Percentiles rank a stretch among this genome's conserved stretches.
Evolutionary conservation across 1,139 yeast genomes (phyloP).

Genomic region (Kazachstania sp.): DNA sequence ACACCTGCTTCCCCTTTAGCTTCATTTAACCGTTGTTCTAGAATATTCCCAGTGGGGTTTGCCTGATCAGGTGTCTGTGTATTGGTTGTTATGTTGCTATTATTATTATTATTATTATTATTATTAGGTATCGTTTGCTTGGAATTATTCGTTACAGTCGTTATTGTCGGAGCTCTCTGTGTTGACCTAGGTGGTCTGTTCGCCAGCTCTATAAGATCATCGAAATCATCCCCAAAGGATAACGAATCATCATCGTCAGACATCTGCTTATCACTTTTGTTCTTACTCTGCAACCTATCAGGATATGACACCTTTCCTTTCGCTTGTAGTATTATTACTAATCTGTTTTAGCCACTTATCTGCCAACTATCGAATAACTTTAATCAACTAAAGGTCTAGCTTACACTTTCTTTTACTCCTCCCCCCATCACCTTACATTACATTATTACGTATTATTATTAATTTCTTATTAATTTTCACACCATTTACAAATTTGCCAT

Average conservation of each 20-base stretch:
- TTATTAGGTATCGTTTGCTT: neutral
- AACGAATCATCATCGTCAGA: constrained; percentile 5
- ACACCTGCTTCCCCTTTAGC: constrained; percentile 77
- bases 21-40: constrained; percentile 32
- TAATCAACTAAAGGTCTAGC: too few species aligned
- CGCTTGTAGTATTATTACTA: too few species aligned
- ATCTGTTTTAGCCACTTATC: neutral
- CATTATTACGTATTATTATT: too few species aligned
- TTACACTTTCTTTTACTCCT: too few species aligned
- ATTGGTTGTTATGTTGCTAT: neutral
- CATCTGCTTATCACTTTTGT: constrained; percentile 1
- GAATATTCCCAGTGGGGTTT: neutral
- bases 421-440: too few species aligned
- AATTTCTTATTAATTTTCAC: too few species aligned
- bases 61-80: neutral
- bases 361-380: neutral
- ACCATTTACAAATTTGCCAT: too few species aligned
- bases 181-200: constrained; percentile 19
- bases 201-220: constrained; percentile 22
- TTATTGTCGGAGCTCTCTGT: constrained; percentile 1
- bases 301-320: too few species aligned
- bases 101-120: neutral
- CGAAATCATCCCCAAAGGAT: constrained; percentile 25
- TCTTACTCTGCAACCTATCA: neutral
- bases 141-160: constrained; percentile 21